phyloP scores from a whole-genome alignment of 495 filamentous ascomycete species.

The Penicillium chermesinum region DNA sequence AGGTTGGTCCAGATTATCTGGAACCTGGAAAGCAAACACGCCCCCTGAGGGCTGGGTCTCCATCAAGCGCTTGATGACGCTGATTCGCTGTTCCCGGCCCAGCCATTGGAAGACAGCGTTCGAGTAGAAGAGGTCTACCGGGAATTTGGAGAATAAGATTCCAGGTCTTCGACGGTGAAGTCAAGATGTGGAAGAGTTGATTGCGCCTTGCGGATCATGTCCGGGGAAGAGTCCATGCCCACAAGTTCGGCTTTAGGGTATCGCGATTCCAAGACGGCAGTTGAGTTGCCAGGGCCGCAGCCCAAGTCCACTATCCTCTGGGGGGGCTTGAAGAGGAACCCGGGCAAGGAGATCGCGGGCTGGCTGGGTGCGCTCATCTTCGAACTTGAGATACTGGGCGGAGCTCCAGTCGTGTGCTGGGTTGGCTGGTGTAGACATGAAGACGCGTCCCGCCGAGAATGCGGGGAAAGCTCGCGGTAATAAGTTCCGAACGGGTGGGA shows the following conservation, averaged over 20 bases:
- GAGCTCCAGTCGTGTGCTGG: constrained; percentile 40
- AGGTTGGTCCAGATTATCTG: constrained; percentile 46
- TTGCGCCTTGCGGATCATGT: constrained; percentile 48
- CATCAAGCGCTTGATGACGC: constrained; percentile 37
- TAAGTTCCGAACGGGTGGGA: constrained; percentile 5
- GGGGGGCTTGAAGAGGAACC: constrained; percentile 28
- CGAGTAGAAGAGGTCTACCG: constrained; percentile 45
- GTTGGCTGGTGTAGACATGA: constrained; percentile 17
- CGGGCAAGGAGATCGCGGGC: constrained; percentile 41
- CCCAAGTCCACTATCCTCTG: constrained; percentile 47
- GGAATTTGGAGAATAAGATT: constrained; percentile 28
- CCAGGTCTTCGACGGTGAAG: constrained; percentile 37
- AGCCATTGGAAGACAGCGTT: constrained; percentile 57
- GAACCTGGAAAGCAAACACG: constrained; percentile 51
- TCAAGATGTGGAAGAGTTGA: constrained; percentile 23
- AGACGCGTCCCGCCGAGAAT: constrained; percentile 2
- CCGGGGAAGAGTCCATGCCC: constrained; percentile 50
- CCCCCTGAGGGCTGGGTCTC: constrained; percentile 33
- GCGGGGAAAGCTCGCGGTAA: constrained; percentile 6
- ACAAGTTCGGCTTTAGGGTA: constrained; percentile 42
- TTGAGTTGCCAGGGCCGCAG: constrained; percentile 54
- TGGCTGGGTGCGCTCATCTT: constrained; percentile 40
- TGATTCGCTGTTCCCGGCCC: constrained; percentile 32
- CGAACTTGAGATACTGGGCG: constrained; percentile 46
- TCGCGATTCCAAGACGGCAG: constrained; percentile 33